Conservation (phyloP, 2,329 filamentous ascomycete genomes). For the Hypoxylon sp. region DNA sequence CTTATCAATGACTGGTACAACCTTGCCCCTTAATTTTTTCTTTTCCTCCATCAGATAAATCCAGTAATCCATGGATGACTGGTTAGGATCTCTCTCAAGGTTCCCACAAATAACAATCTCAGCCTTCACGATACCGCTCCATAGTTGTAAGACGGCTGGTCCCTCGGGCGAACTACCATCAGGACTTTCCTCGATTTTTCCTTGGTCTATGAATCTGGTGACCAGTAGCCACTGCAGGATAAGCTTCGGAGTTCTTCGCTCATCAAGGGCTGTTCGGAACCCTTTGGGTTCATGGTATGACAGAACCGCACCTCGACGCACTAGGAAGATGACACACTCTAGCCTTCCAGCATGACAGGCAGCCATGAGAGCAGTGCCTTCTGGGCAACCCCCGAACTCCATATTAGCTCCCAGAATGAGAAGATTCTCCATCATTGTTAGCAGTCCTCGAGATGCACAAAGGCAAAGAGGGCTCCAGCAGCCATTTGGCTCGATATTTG, state of each 20-base stretch:
- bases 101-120: constrained; percentile 24
- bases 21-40: constrained; percentile 14
- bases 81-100: constrained; percentile 19
- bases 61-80: constrained; percentile 29
- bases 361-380: constrained; percentile 32
- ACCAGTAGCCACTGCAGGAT: constrained; percentile 31
- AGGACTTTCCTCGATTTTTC: constrained; percentile 14
- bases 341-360: constrained; percentile 18
- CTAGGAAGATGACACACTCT: constrained; percentile 17
- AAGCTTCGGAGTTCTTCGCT: constrained; percentile 5
- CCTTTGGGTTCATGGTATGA: constrained; percentile 19
- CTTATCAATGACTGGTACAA: constrained; percentile 9
- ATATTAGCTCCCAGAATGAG: constrained; percentile 16
- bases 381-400: constrained; percentile 20
- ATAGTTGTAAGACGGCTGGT: not conserved
- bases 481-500: constrained; percentile 18
- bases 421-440: constrained; percentile 16
- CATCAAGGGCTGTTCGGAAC: constrained; percentile 15
- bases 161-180: not conserved
- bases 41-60: constrained; percentile 11
- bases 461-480: constrained; percentile 23
- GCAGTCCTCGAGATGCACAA: not conserved
- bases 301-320: constrained; percentile 24
- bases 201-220: constrained; percentile 28
- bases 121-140: constrained; percentile 27